phyloP scores from a whole-genome alignment of 108 stramenopile genomes.

The Licmophora abbreviata region DNA sequence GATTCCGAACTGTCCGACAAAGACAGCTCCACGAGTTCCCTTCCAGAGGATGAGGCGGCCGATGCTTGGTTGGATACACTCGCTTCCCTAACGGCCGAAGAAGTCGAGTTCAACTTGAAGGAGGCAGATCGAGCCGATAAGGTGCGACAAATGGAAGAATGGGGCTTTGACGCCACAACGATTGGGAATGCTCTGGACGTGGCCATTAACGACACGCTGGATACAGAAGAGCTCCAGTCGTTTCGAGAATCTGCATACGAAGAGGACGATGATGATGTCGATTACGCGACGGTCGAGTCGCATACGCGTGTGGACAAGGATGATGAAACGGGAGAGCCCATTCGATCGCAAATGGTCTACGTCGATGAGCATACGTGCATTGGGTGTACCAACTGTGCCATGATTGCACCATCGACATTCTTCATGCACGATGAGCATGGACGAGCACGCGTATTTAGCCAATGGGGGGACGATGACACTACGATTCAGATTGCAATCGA shows the following conservation, averaged over 20 bases:
- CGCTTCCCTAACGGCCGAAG: conserved; percentile 54
- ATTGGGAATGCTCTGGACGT: conserved; percentile 59
- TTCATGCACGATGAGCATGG: conserved; percentile 89
- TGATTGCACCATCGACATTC: conserved; percentile 82
- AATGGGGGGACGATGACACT: conserved; percentile 89
- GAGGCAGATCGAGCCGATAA: conserved; percentile 77
- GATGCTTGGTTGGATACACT: conserved; percentile 73
- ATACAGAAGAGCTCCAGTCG: conserved; percentile 44
- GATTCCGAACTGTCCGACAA: not conserved
- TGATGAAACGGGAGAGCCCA: conserved; percentile 53
- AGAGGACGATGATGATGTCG: conserved; percentile 49
- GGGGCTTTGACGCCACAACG: conserved; percentile 57
- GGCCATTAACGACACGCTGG: conserved; percentile 48
- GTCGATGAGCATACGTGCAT: conserved; percentile 92
- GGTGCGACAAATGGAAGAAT: conserved; percentile 77
- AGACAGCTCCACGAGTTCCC: not conserved
- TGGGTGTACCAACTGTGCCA: conserved; percentile 87
- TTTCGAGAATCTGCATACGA: conserved; percentile 46
- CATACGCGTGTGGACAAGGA: conserved; percentile 64
- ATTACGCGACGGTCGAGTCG: conserved; percentile 49
- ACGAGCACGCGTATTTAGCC: conserved; percentile 81
- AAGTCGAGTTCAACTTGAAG: conserved; percentile 59
- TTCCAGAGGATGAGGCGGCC: conserved; percentile 26
- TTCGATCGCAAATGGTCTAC: conserved; percentile 81
- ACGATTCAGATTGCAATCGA: conserved; percentile 79